Conservation (phyloP, 1,284 basidiomycete genomes). For the Agaricales sp. region DNA sequence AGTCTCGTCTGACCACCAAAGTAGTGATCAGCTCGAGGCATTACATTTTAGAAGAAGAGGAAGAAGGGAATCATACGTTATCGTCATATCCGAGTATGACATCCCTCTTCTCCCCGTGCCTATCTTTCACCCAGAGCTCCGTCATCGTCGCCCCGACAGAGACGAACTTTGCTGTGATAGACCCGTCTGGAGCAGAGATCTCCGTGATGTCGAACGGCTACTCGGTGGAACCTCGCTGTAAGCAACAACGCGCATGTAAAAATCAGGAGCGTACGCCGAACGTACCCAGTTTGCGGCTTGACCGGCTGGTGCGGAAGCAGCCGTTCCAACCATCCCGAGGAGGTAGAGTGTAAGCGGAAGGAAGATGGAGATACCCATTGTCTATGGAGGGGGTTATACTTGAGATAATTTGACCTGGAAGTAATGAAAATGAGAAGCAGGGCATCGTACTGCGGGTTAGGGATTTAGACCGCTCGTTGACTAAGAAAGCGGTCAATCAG, state of each 20-base stretch:
- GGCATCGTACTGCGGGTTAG: too few relatives aligned
- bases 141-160: conserved; percentile 41
- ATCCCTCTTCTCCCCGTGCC: conserved; percentile 31
- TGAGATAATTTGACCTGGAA: too few relatives aligned
- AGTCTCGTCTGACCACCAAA: conserved; percentile 22
- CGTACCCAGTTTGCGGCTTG: not conserved
- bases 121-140: conserved; percentile 42
- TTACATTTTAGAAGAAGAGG: too few relatives aligned
- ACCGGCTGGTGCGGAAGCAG: too few relatives aligned
- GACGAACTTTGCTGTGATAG: conserved; percentile 42
- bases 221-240: not conserved
- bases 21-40: too few relatives aligned
- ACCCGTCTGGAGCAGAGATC: conserved; percentile 38
- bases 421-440: too few relatives aligned
- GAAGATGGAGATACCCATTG: too few relatives aligned
- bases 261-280: not conserved
- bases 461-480: too few relatives aligned
- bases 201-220: conserved; percentile 40
- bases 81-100: conserved; percentile 45
- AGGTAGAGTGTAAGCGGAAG: too few relatives aligned
- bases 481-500: too few relatives aligned
- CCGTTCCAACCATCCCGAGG: too few relatives aligned
- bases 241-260: not conserved
- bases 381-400: too few relatives aligned
- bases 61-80: conserved; percentile 22